Evolutionary conservation across 2,329 filamentous ascomycete genomes (phyloP), one percentile per base, ranked within the genome.

Genomic region (Aphanocladium album): DNA sequence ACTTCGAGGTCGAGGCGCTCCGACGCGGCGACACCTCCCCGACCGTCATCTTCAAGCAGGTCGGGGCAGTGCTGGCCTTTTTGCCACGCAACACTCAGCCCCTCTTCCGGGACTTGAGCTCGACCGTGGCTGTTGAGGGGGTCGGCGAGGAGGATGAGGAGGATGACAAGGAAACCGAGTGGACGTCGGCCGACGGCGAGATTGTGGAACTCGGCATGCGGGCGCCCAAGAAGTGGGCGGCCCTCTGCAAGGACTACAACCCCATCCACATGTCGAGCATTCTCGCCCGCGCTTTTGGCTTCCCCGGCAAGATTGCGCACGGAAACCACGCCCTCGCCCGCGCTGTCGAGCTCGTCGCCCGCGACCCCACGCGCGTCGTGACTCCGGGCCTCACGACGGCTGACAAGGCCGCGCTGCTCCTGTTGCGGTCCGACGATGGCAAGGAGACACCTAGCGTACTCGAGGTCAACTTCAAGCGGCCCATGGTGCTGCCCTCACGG

Each of bases 211-310:
- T 62, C 16, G 50, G 57, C 12, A 50, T 62, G 50, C 45, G 41
- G 14, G 61, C 61, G 8, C 61, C 61, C 45, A 37, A 39, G 17
- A 60, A 60, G 27, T 62, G 61, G 61, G 56, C 61, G 21, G 56
- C 61, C 33, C 17, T 62, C 25, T 62, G 61, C n/a, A 43, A 50
- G 9, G 61, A 62, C 51, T 62, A 62, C 57, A 62, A 62, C 46
- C 61, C 61, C 16, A 62, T 62, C 16, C 61, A 62, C 56, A 62
- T 62, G 51, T 62, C 61, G 25, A 47, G 61, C 27, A 30, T 59
- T 16, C 46, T 62, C 17, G 61, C 61, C 17, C 50, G 56, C 6
- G 21, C 46, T n/a, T 62, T 62, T 56, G 61, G 61, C 41, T 60
- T 62, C 39, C 56, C 56, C 8, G 56, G 56, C 43, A 60, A 47